Evolutionary conservation across 2,329 filamentous ascomycete species (phyloP).

Genomic region (Apiospora kogelbergensis): DNA sequence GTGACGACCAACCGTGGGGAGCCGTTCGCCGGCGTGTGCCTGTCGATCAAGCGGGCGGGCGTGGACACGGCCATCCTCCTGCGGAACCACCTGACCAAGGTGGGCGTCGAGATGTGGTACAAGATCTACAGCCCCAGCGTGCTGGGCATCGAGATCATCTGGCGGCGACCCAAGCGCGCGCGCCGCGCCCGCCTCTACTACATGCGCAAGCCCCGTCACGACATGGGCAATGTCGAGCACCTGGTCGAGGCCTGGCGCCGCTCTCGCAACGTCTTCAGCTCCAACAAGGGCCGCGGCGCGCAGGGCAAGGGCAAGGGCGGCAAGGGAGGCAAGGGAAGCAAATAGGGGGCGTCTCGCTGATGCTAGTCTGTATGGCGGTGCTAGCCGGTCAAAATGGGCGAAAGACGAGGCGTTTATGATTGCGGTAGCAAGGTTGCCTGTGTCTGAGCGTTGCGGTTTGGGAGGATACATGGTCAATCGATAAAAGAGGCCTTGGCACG

Average conservation of each 20-base stretch:
- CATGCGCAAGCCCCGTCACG: conserved; percentile 84
- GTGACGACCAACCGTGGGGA: conserved; percentile 80
- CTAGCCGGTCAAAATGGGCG: not conserved
- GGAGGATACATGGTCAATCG: not conserved
- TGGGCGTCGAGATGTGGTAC: conserved; percentile 95
- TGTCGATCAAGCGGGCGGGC: conserved; percentile 84
- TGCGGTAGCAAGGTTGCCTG: not conserved
- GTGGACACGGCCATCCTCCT: conserved; percentile 87
- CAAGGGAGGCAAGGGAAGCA: not conserved
- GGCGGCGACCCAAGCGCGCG: conserved; percentile 80
- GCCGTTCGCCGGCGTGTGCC: conserved; percentile 84
- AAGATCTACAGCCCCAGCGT: conserved; percentile 93
- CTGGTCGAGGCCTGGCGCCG: conserved; percentile 64
- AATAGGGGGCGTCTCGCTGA: not conserved
- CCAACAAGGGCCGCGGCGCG: conserved; percentile 17
- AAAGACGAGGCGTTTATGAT: not conserved
- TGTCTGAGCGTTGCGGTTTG: not conserved
- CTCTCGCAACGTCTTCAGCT: conserved; percentile 38
- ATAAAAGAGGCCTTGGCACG: not conserved
- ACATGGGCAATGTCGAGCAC: conserved; percentile 82
- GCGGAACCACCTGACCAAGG: conserved; percentile 79
- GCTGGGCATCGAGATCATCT: conserved; percentile 88
- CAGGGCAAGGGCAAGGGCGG: not conserved
- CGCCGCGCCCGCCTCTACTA: conserved; percentile 87
- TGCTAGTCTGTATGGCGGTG: not conserved